phyloP scores from a whole-genome alignment of 2,329 filamentous ascomycete species.

The Cladosporium sp. region DNA sequence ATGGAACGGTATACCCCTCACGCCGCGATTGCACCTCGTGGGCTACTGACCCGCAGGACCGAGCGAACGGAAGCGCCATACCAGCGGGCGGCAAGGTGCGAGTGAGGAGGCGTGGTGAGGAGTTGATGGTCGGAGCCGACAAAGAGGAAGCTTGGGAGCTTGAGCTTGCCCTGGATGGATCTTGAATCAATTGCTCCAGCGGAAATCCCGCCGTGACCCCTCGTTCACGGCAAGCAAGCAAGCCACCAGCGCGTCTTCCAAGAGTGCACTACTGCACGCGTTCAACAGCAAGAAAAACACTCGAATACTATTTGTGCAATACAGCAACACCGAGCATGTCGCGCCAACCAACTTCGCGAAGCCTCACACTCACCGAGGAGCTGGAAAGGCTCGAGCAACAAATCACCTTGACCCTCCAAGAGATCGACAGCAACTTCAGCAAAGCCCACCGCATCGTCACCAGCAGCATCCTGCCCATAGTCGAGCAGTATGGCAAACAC shows the following conservation, averaged over 20 bases:
- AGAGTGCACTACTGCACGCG: constrained; percentile 1
- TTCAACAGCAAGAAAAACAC: background rate
- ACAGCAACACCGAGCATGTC: constrained; percentile 47
- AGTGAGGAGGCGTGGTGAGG: background rate
- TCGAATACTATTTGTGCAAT: background rate
- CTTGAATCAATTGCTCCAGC: background rate
- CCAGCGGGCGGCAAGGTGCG: background rate
- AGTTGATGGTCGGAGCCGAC: background rate
- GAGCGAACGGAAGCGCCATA: background rate
- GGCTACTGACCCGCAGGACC: constrained; percentile 2
- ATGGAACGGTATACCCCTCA: constrained; percentile 3
- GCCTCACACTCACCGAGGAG: constrained; percentile 86
- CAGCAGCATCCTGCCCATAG: constrained; percentile 84
- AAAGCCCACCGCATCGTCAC: constrained; percentile 96
- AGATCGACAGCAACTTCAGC: constrained; percentile 98
- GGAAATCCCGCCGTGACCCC: background rate
- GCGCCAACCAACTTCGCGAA: constrained; percentile 53
- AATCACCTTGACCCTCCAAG: constrained; percentile 94
- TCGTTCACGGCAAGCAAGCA: background rate
- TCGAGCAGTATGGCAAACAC: constrained; percentile 93
- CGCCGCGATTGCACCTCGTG: background rate
- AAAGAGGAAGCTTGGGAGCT: background rate
- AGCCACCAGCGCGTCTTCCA: background rate
- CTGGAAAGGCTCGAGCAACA: constrained; percentile 94
- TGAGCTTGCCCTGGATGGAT: background rate